These are phyloP conservation scores for Phytophthora cajani DNA, from an alignment of 352 stramenopile species.

Conservation along the genomic window DNA sequence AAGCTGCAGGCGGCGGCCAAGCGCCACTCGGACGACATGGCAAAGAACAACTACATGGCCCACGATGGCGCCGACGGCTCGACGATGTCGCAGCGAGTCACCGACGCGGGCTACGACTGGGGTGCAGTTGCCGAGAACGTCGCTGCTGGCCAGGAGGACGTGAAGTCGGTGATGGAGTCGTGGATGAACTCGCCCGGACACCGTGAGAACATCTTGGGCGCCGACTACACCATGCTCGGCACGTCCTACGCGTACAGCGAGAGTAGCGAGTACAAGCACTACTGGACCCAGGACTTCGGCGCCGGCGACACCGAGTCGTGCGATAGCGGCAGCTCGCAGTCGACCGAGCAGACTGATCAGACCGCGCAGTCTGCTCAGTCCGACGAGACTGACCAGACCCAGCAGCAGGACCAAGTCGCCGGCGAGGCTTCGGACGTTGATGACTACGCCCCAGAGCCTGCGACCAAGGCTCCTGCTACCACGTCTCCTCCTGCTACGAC, in stretches of 20 bases:
- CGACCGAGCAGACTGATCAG: constrained; percentile 20
- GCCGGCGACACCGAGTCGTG: constrained; percentile 40
- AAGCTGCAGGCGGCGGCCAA: constrained; percentile 42
- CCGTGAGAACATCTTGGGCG: constrained; percentile 49
- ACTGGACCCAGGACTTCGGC: constrained; percentile 70
- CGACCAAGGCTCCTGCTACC: constrained; percentile 15
- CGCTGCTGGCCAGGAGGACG: constrained; percentile 53
- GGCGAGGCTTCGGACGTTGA: constrained; percentile 21
- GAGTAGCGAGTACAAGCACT: constrained; percentile 49
- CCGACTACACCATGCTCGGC: constrained; percentile 51
- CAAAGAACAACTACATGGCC: constrained; percentile 54
- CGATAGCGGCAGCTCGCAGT: constrained; percentile 24
- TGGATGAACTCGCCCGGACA: constrained; percentile 72
- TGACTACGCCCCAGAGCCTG: constrained; percentile 13
- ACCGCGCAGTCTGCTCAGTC: not conserved
- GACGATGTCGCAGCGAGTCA: constrained; percentile 52
- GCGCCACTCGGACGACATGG: constrained; percentile 51
- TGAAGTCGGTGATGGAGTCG: constrained; percentile 57
- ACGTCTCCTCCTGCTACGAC: constrained; percentile 14
- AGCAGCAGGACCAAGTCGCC: constrained; percentile 33
- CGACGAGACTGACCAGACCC: constrained; percentile 16
- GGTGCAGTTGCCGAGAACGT: constrained; percentile 63
- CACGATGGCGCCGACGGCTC: constrained; percentile 60
- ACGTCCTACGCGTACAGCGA: constrained; percentile 42
- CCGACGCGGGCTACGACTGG: constrained; percentile 55